Base-by-base conservation (phyloP, 179 eudicot species). In the Spinacia oleracea region DNA sequence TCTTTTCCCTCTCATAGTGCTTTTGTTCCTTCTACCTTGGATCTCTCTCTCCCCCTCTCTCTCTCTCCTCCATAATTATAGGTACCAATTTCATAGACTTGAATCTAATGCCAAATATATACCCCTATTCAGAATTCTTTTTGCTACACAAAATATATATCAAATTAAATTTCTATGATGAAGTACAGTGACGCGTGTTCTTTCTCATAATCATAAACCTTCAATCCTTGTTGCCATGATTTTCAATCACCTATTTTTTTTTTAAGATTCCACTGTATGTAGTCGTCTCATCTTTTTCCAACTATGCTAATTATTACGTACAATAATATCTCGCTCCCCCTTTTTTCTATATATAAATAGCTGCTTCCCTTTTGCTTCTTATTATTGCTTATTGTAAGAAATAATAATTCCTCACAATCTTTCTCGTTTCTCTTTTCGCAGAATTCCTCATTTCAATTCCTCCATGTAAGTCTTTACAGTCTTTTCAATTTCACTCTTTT, bases 111-210 rank as follows among this genome's bases (percentile, higher is more conserved):
- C 72, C 72, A 68, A 18, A 34, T 38, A 38, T 38, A 38, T 38
- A 38, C 40, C 6, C 6, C 3, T 38, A 3, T 38, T 38, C 40
- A 3, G 40, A 38, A 38, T 0, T 38, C 40, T 38, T 38, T 38
- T 12, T 0, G 66, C 66, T 14, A 62, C 66, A 62, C 6, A 27
- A 62, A 12, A 62, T 1, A 11, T 53, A 0, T 48, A 1, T 45
- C 15, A 56, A 21, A 21, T 2, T 59, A 6, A 15, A 20, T 62
- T 63, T 77, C 72, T 67, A 38, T 77, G 73, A 79, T 79, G 64
- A 43, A 18, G 48, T 55, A n/a, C 55, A n/a, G 7, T 38, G 78
- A 40, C 82, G 78, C 82, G 82, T 79, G 82, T 79, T 79, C 78
- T 65, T 72, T 73, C 73, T 73, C 45, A 48, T 53, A 32, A 34